A percentile compares a stretch with the other conserved stretches of the same genome.
These are phyloP conservation scores for Madurella mycetomatis DNA, from an alignment of 2,329 filamentous ascomycete species.

Conservation along the genomic window DNA sequence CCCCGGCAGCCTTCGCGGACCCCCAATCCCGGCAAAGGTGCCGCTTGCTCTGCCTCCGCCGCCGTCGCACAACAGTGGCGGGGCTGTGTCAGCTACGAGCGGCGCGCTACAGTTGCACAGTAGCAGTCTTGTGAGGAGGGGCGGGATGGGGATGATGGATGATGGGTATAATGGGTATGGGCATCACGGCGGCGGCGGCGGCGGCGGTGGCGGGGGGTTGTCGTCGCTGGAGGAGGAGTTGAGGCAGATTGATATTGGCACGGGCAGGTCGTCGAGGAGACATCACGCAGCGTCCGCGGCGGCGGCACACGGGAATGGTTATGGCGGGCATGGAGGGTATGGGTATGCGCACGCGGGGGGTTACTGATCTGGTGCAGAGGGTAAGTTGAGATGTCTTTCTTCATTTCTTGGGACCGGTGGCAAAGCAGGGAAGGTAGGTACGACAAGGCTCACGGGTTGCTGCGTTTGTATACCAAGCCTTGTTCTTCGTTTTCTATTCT, in stretches of 20 bases:
- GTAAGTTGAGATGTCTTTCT: no score
- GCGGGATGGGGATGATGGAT: constrained; percentile 30
- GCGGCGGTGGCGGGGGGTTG: constrained; percentile 39
- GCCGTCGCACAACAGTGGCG: not conserved
- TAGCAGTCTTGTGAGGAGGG: constrained; percentile 21
- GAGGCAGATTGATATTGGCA: constrained; percentile 62
- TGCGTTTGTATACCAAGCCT: no score
- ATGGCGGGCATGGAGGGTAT: not conserved
- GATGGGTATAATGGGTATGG: constrained; percentile 20
- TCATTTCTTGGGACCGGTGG: no score
- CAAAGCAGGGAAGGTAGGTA: no score
- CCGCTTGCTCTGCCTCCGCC: constrained; percentile 41
- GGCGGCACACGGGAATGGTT: not conserved
- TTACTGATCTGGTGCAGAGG: not conserved
- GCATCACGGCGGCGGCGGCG: constrained; percentile 18
- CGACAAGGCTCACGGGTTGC: no score
- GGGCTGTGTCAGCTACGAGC: constrained; percentile 17
- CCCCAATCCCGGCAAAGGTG: constrained; percentile 67
- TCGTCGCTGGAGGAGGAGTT: constrained; percentile 67
- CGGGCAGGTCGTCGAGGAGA: constrained; percentile 49
- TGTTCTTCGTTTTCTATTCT: no score
- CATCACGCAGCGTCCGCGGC: constrained; percentile 1
- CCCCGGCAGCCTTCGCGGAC: constrained; percentile 32
- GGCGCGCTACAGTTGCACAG: constrained; percentile 26
- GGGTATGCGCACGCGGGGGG: constrained; percentile 7